Percentiles rank a stretch among this genome's conserved stretches.
These are phyloP conservation scores for Meira nashicola DNA, from an alignment of 1,284 basidiomycete genomes.

Conservation along the genomic window DNA sequence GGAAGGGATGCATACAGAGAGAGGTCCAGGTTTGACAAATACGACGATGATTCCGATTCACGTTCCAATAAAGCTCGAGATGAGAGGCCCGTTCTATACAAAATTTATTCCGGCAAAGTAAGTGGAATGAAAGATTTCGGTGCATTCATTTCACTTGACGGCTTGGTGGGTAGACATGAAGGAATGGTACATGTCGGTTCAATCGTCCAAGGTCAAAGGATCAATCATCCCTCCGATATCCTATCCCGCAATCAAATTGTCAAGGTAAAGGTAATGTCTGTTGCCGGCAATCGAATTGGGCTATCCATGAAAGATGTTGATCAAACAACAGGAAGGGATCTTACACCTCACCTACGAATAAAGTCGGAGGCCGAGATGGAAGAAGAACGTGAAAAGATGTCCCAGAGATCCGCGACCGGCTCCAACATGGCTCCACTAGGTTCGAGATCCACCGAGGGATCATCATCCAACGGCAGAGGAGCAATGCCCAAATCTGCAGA, in stretches of 20 bases:
- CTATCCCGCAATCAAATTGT: slow-evolving; percentile 77
- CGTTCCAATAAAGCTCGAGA: slow-evolving; percentile 53
- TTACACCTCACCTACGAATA: slow-evolving; percentile 86
- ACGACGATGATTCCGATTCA: slow-evolving; percentile 14
- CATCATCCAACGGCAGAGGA: slow-evolving; percentile 6
- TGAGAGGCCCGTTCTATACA: slow-evolving; percentile 81
- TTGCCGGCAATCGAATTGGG: slow-evolving; percentile 72
- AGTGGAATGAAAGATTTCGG: slow-evolving; percentile 89
- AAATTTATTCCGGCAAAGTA: slow-evolving; percentile 86
- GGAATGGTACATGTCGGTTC: slow-evolving; percentile 94
- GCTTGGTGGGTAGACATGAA: slow-evolving; percentile 76
- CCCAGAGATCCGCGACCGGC: slow-evolving; percentile 51
- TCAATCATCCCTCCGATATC: slow-evolving; percentile 80
- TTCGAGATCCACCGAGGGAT: not conserved
- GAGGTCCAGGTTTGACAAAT: not conserved
- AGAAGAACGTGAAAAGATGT: slow-evolving; percentile 26
- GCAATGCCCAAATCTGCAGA: slow-evolving; percentile 9
- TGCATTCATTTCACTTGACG: slow-evolving; percentile 84
- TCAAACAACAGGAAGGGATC: slow-evolving; percentile 78
- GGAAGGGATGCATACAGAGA: slow-evolving; percentile 6
- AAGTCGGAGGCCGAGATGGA: slow-evolving; percentile 76
- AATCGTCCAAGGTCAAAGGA: slow-evolving; percentile 67
- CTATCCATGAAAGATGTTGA: slow-evolving; percentile 98
- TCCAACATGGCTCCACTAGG: slow-evolving; percentile 56
- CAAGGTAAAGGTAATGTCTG: slow-evolving; percentile 76